Conservation (phyloP, 768 basidiomycete species). For the Cystobasidium onofrii region DNA sequence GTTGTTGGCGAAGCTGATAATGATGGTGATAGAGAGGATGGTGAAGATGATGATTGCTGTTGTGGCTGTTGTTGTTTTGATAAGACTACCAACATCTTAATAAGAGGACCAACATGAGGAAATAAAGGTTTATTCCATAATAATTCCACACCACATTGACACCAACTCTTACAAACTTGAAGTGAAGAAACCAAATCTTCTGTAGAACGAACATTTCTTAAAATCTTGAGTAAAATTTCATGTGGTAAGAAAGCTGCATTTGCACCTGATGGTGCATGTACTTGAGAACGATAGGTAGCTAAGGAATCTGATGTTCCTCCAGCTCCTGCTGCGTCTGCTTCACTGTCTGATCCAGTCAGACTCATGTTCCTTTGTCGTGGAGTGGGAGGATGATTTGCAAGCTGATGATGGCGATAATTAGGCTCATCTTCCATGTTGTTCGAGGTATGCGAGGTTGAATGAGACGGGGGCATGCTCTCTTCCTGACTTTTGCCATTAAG, state of each 20-base stretch:
- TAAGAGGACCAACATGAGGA: slow-evolving; percentile 59
- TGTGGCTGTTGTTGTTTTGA: slow-evolving; percentile 53
- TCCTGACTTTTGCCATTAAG: neutral
- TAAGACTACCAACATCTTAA: slow-evolving; percentile 69
- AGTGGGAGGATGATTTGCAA: neutral
- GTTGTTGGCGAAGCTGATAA: slow-evolving; percentile 44
- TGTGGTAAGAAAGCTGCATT: slow-evolving; percentile 56
- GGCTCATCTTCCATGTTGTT: neutral
- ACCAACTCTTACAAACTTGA: slow-evolving; percentile 83
- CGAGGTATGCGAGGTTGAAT: neutral
- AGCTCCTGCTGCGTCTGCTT: too few species aligned
- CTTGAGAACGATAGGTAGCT: neutral
- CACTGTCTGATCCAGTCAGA: neutral
- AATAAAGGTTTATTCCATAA: slow-evolving; percentile 88
- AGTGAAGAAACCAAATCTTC: slow-evolving; percentile 66
- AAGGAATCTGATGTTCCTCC: neutral
- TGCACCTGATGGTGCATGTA: neutral
- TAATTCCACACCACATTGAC: slow-evolving; percentile 87
- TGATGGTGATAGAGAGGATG: too few species aligned
- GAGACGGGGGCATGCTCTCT: neutral
- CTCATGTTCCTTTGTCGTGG: neutral
- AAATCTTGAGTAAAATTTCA: slow-evolving; percentile 84
- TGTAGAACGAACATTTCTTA: slow-evolving; percentile 63
- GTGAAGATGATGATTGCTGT: too few species aligned
- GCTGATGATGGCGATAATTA: neutral